phyloP scores from a whole-genome alignment of 139 green algal species.

The Chlorella ohadii region DNA sequence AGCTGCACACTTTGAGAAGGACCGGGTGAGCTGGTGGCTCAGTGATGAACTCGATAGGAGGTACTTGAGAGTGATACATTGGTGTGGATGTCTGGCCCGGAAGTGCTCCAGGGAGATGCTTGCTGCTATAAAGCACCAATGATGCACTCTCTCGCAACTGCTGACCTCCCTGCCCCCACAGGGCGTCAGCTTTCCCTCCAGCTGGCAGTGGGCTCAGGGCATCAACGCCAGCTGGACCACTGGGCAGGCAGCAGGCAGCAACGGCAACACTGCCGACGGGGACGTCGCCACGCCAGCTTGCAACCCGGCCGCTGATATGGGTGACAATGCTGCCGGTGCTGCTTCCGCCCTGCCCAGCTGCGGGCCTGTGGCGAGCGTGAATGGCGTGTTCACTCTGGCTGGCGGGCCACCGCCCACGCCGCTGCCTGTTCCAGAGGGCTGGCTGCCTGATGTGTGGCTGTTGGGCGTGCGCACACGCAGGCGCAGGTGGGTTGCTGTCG shows the following conservation, averaged over 20 bases:
- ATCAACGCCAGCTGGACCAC: neutral
- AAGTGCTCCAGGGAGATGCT: no score
- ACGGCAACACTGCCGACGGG: neutral
- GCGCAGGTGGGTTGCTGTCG: neutral
- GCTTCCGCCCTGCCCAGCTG: neutral
- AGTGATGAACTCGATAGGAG: no score
- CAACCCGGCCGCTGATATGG: neutral
- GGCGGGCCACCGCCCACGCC: constrained; percentile 27
- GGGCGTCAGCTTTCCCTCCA: constrained; percentile 20
- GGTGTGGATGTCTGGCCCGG: no score
- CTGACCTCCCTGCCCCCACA: no score
- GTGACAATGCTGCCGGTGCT: neutral
- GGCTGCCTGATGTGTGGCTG: constrained; percentile 33
- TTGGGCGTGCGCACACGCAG: constrained; percentile 21
- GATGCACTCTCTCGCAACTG: no score
- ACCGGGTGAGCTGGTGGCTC: no score
- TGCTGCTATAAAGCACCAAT: no score
- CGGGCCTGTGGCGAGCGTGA: neutral
- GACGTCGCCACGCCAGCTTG: neutral
- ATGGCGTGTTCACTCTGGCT: constrained; percentile 24
- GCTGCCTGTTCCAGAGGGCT: constrained; percentile 9
- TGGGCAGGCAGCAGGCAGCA: neutral
- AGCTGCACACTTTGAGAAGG: constrained; percentile 36
- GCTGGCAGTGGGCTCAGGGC: constrained; percentile 41
- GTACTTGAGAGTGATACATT: no score